Evolutionary conservation across 148 eudicot genomes (phyloP).

Genomic region (Camellia japonica): DNA sequence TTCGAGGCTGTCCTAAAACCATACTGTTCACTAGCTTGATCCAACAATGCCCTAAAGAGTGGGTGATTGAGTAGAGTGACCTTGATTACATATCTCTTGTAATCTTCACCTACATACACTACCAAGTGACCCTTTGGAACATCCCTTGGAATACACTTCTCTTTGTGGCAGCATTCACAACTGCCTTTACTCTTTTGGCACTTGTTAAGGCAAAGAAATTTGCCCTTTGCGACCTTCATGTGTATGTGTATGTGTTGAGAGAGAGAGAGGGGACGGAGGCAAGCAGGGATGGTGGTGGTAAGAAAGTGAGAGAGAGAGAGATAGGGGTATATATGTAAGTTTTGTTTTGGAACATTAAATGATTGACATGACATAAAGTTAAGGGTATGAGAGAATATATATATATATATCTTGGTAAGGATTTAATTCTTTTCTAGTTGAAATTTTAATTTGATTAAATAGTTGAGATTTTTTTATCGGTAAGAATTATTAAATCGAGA

Average conservation of each 20-base stretch:
- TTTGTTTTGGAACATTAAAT: neutral
- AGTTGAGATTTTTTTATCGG: no score
- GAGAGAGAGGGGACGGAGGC: neutral
- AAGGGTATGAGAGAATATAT: no score
- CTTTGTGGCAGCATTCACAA: constrained; percentile 26
- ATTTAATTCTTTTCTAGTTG: no score
- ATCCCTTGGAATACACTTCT: constrained; percentile 57
- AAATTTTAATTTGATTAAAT: no score
- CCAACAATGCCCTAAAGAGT: constrained; percentile 67
- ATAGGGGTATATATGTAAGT: neutral
- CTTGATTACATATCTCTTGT: constrained; percentile 68
- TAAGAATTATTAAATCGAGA: no score
- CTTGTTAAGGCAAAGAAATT: constrained; percentile 37
- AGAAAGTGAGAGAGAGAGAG: neutral
- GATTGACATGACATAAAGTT: neutral
- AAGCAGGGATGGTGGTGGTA: neutral
- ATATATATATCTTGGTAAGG: no score
- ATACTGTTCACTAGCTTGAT: constrained; percentile 72
- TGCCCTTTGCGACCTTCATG: neutral
- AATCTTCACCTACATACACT: constrained; percentile 71
- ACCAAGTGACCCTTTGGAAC: constrained; percentile 94
- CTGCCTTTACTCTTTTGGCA: constrained; percentile 33
- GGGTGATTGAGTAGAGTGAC: constrained; percentile 66
- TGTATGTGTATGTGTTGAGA: no score
- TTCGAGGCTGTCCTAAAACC: constrained; percentile 54